These are phyloP conservation scores for Plantago major DNA, from an alignment of 257 asterid genomes.

Conservation along the genomic window DNA sequence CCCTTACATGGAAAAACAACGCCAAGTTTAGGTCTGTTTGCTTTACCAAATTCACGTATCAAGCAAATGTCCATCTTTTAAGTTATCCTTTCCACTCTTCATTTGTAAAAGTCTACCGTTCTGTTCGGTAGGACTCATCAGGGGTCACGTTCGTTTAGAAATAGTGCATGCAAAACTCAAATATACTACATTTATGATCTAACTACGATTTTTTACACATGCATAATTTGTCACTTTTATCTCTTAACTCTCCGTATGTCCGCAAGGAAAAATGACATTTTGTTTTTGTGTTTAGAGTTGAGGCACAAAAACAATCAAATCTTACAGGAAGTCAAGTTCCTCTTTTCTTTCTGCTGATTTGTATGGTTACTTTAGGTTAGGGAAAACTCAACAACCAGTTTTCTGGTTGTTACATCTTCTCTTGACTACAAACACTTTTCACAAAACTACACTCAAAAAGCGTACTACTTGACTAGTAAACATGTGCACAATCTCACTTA, in stretches of 20 bases:
- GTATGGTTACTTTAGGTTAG: conserved; percentile 38
- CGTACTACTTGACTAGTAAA: conserved; percentile 15
- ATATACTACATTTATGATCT: no score
- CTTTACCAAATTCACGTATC: neutral
- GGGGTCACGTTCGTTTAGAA: no score
- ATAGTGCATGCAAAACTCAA: no score
- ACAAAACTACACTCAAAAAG: conserved; percentile 32
- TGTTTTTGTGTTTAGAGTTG: no score
- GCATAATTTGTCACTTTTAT: no score
- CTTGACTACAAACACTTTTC: conserved; percentile 51
- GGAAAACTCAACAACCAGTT: conserved; percentile 58
- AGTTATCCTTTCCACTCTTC: no score
- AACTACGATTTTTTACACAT: no score
- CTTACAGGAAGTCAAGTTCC: neutral
- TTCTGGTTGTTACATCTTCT: conserved; percentile 72
- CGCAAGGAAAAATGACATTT: no score
- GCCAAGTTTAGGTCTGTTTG: neutral
- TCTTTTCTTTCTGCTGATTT: neutral
- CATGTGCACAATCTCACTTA: conserved; percentile 24
- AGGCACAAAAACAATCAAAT: neutral
- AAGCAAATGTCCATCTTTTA: neutral
- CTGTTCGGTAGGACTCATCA: no score
- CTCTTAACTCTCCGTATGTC: no score
- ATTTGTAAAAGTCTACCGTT: no score
- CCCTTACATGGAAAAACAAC: neutral